phyloP scores from a whole-genome alignment of 208 protist species.

The Trypanosoma congolense region DNA sequence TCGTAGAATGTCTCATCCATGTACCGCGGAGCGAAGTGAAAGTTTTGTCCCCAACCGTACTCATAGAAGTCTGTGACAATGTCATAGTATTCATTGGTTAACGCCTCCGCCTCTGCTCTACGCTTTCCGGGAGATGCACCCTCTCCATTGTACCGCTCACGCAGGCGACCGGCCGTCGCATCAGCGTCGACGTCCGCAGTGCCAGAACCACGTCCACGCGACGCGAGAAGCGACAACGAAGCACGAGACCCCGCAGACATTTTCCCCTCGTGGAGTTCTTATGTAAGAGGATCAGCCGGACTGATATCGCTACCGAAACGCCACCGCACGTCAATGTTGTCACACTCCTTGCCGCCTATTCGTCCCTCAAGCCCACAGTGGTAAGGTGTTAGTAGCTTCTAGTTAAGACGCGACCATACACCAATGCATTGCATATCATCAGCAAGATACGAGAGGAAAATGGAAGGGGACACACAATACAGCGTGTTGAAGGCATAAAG shows the following conservation, averaged over 20 bases:
- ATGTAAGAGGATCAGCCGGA: too few species aligned
- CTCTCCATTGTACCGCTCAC: constrained; percentile 64
- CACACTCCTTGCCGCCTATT: too few species aligned
- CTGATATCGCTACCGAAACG: too few species aligned
- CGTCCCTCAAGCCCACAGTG: too few species aligned
- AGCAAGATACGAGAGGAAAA: too few species aligned
- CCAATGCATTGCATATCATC: too few species aligned
- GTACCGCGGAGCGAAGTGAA: constrained; percentile 92
- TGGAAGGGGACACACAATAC: too few species aligned
- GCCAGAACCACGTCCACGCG: constrained; percentile 44
- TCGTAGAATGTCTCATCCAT: constrained; percentile 87
- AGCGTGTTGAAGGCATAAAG: too few species aligned
- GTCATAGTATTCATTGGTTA: constrained; percentile 96
- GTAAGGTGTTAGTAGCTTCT: too few species aligned
- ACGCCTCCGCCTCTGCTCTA: constrained; percentile 64
- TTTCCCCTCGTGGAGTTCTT: too few species aligned
- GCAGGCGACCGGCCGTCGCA: constrained; percentile 70
- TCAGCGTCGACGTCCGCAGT: constrained; percentile 53
- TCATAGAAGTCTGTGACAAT: constrained; percentile 97
- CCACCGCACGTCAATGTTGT: too few species aligned
- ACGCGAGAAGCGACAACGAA: constrained; percentile 37
- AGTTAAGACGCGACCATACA: too few species aligned
- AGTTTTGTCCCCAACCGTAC: constrained; percentile 95
- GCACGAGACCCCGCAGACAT: constrained; percentile 67
- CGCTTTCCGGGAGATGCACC: constrained; percentile 56